Percentiles rank a stretch among this genome's conserved stretches.
Evolutionary conservation across 495 filamentous ascomycete genomes (phyloP).

Genomic region (Parathielavia appendiculata): DNA sequence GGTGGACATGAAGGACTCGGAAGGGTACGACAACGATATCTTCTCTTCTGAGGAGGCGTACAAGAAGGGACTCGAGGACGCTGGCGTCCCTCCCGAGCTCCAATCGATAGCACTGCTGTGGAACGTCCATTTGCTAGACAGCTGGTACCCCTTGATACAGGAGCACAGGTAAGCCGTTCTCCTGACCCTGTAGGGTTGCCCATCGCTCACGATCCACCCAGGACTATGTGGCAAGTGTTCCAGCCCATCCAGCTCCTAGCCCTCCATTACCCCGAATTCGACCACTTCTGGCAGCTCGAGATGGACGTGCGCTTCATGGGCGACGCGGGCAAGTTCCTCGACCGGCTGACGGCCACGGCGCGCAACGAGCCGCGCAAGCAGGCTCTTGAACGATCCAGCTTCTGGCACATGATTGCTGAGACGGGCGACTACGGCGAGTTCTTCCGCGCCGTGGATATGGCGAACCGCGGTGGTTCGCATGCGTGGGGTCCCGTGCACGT

Average conservation of each 20-base stretch:
- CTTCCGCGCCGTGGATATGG: slow-evolving; percentile 23
- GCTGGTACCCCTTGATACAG: slow-evolving; percentile 37
- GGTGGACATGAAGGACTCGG: slow-evolving; percentile 53
- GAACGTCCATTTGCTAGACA: slow-evolving; percentile 42
- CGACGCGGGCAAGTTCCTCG: slow-evolving; percentile 52
- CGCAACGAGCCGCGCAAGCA: slow-evolving; percentile 50
- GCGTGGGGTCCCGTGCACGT: slow-evolving; percentile 59
- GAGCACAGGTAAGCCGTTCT: slow-evolving; percentile 30
- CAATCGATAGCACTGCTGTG: slow-evolving; percentile 53
- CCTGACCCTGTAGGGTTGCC: not conserved
- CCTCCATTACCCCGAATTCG: slow-evolving; percentile 53
- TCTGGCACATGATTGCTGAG: slow-evolving; percentile 34
- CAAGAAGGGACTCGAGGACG: slow-evolving; percentile 42
- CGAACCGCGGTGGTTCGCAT: slow-evolving; percentile 23
- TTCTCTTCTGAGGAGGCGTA: slow-evolving; percentile 48
- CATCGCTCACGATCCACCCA: slow-evolving; percentile 6
- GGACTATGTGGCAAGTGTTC: slow-evolving; percentile 37
- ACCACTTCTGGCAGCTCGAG: slow-evolving; percentile 59
- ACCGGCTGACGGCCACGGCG: slow-evolving; percentile 44
- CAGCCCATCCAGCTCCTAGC: slow-evolving; percentile 53
- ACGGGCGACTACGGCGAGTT: slow-evolving; percentile 28
- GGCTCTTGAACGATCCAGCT: slow-evolving; percentile 34
- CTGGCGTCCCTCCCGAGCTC: slow-evolving; percentile 51
- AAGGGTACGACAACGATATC: slow-evolving; percentile 42
- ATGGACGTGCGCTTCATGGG: slow-evolving; percentile 56